phyloP scores from a whole-genome alignment of 495 filamentous ascomycete species.

The Talaromyces proteolyticus region DNA sequence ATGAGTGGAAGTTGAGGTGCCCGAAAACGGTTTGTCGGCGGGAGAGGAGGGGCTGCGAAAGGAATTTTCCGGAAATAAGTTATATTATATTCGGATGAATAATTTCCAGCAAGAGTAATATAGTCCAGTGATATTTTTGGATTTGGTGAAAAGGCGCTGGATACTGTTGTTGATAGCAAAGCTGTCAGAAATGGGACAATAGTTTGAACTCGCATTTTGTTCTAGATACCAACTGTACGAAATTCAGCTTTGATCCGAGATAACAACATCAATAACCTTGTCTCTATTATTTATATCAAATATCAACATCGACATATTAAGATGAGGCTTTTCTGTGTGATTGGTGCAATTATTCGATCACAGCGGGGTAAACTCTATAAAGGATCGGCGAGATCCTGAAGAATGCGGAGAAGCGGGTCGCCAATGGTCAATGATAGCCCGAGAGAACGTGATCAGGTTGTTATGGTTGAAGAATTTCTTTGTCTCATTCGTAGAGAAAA shows the following conservation, averaged over 20 bases:
- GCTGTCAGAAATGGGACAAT: not conserved
- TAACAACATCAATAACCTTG: not conserved
- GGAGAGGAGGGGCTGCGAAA: conserved; percentile 44
- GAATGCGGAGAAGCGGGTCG: not conserved
- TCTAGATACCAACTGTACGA: too few species aligned
- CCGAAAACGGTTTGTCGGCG: conserved; percentile 47
- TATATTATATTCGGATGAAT: conserved; percentile 44
- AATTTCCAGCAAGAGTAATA: conserved; percentile 52
- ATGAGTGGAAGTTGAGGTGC: conserved; percentile 44
- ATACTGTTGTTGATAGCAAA: not conserved
- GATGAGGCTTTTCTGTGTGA: not conserved
- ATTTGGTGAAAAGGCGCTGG: not conserved
- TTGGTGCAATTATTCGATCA: not conserved
- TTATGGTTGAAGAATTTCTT: too few species aligned
- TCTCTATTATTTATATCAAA: not conserved
- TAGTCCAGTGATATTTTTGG: conserved; percentile 41
- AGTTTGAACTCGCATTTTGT: not conserved
- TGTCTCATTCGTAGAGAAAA: too few species aligned
- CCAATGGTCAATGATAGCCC: too few species aligned
- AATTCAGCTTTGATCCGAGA: too few species aligned
- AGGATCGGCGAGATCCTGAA: not conserved
- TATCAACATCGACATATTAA: not conserved
- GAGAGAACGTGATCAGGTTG: too few species aligned
- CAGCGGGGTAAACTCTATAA: not conserved
- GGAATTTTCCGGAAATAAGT: conserved; percentile 53